Evolutionary conservation across 345 rosid species (phyloP), one percentile per base, ranked within the genome.

Genomic region (Melaleuca alternifolia): DNA sequence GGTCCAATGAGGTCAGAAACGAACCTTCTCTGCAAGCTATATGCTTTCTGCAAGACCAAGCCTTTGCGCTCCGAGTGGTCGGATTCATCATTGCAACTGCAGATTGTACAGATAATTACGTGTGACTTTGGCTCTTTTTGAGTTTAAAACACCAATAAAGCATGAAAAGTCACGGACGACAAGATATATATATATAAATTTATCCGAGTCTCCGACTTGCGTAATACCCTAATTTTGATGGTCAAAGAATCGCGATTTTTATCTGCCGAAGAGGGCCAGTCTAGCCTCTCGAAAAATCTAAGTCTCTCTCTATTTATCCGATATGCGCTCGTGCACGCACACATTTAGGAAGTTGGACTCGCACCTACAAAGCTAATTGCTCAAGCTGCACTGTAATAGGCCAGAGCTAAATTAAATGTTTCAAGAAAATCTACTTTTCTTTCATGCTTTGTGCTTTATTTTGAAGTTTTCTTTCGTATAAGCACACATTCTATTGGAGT

Each of bases 21-120:
- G 37, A 59, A 93, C 98, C 95, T 96, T 95, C 54, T 96, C 94
- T 88, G 92, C 92, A 41, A 95, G 93, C 90, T 92, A 91, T 90
- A 87, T 90, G 86, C 90, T 92, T 84, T 92, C 41, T 92, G 23
- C n/a, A 57, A n/a, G 8, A 41, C 41, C 41, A 41, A 41, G 41
- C 41, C 41, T 41, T 41, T 41, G 41, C 41, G 41, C 41, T 1
- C 61, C 11, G 61, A 56, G 28, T 0, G 61, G n/a, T 23, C 10
- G 28, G 61, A 56, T 56, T 56, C n/a, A 56, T 56, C 28, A 10
- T 23, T 56, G 24, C 61, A 56, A 8, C 61, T 26, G 24, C n/a
- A 12, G 9, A 10, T 56, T 5, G 28, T 23, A 56, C 13, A 56
- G 61, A 56, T 24, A 9, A 56, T 24, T 57, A 24, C 2, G 7